A percentile compares a stretch with the other conserved stretches of the same genome.
Conservation (phyloP, 2,329 filamentous ascomycete species). For the Periconia macrospinosa region DNA sequence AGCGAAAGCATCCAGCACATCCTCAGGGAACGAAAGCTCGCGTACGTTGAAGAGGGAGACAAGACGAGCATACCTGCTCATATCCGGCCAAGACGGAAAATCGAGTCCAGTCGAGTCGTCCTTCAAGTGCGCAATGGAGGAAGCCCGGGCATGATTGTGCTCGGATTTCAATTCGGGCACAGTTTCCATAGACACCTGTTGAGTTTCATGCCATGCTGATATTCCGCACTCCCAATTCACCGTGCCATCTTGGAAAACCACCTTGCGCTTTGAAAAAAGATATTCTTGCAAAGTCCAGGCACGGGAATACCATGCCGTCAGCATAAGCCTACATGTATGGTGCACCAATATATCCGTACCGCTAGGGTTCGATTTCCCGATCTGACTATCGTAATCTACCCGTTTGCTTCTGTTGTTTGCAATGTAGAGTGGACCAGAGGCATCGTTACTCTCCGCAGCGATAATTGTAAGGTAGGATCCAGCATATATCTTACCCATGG, state of each 20-base stretch:
- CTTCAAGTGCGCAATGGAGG: neutral
- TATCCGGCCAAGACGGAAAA: constrained; percentile 13
- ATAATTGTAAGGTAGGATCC: constrained; percentile 14
- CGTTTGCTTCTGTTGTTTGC: no score
- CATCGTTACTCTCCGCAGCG: constrained; percentile 10
- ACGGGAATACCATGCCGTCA: constrained; percentile 14
- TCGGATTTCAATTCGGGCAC: neutral
- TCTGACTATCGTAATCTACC: no score
- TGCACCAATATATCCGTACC: neutral
- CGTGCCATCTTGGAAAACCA: constrained; percentile 12
- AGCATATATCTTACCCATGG: constrained; percentile 18
- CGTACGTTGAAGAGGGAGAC: constrained; percentile 13
- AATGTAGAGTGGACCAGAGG: constrained; percentile 6
- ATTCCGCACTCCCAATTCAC: constrained; percentile 18
- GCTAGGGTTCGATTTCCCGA: neutral
- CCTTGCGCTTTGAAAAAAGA: neutral
- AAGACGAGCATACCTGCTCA: constrained; percentile 11
- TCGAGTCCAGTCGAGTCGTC: neutral
- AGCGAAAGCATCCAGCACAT: constrained; percentile 20
- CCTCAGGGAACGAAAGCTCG: constrained; percentile 20
- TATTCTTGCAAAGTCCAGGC: constrained; percentile 19
- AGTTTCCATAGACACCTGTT: constrained; percentile 3
- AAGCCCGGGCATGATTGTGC: neutral
- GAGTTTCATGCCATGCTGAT: constrained; percentile 10
- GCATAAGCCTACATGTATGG: constrained; percentile 8